Base-by-base conservation (phyloP, 345 rosid genomes). In the Sonneratia caseolaris region DNA sequence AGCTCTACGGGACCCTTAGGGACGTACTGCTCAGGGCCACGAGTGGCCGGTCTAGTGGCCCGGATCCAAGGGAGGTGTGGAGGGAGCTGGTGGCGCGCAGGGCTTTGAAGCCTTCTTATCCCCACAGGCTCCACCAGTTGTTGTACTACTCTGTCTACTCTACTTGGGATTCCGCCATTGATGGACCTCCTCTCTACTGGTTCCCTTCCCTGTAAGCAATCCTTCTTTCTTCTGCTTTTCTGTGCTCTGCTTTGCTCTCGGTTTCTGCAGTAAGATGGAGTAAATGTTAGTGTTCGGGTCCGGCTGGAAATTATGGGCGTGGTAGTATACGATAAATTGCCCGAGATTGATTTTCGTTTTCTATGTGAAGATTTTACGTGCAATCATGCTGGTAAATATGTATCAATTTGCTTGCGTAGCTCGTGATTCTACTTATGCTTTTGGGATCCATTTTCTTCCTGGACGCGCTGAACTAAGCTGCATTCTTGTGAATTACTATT, bases 181-280 rank as follows among this genome's bases (percentile, higher is more conserved):
- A 77, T 37, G 97, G 97, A 11, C 97, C 89, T 71, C 90, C 97
- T 78, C 93, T 76, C 77, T 93, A 87, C 71, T 89, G 93, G 88
- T 91, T 94, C 80, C 98, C 98, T 81, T 84, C 91, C 71, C 74
- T 68, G 98, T 94, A 83, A 76, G 16, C 62, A 64, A 64, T 55
- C 21, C 69, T 65, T 42, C 35, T 59, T 21, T n/a, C 56, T 42
- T 35, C 70, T 55, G 66, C 21, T 14, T 10, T 10, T 16, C 45
- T 35, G 37, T 36, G 21, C 55, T 36, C 32, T 43, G 42, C 40
- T 35, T 37, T 37, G 37, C 1, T 69, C 22, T 15, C 45, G 45
- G 40, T 36, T 24, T 10, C 5, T 37, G 22, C 35, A 53, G 38
- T 37, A 42, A 10, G 40, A 12, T 68, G 22, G 47, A 45, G 14